Percentiles rank a stretch among this genome's conserved stretches.
These are phyloP conservation scores for Neodidymelliopsis sp. DNA, from an alignment of 2,329 filamentous ascomycete species.

Conservation along the genomic window DNA sequence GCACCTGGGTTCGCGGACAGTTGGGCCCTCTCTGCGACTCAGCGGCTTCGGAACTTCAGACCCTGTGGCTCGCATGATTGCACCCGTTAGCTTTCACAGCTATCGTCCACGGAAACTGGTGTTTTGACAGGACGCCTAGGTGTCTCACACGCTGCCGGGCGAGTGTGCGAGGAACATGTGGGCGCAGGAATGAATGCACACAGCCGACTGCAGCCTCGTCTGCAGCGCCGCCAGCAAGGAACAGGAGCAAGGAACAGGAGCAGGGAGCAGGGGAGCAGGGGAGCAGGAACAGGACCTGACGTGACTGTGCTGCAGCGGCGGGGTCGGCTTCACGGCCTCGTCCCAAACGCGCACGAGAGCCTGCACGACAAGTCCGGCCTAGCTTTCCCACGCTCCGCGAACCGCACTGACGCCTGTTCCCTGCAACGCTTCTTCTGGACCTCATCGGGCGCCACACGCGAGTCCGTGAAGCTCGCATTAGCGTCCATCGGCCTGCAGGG, in stretches of 20 bases:
- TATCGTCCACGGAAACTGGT: conserved; percentile 20
- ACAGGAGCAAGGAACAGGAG: too few relatives aligned
- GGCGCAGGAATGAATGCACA: conserved; percentile 8
- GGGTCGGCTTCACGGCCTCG: too few relatives aligned
- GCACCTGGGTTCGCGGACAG: conserved; percentile 12
- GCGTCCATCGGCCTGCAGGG: conserved; percentile 29
- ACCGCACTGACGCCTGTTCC: too few relatives aligned
- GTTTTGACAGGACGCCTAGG: conserved; percentile 15
- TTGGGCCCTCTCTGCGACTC: conserved; percentile 20
- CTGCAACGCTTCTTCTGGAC: conserved; percentile 19
- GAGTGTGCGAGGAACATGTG: conserved; percentile 2
- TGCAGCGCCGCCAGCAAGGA: neutral
- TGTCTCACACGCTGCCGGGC: conserved; percentile 24
- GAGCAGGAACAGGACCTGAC: too few relatives aligned
- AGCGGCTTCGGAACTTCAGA: conserved; percentile 21
- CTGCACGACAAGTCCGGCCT: conserved; percentile 15
- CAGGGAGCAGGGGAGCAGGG: too few relatives aligned
- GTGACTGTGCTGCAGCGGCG: conserved; percentile 11
- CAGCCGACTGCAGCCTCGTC: conserved; percentile 8
- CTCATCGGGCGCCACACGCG: conserved; percentile 21
- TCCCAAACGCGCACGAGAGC: conserved; percentile 6
- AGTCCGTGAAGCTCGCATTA: conserved; percentile 25
- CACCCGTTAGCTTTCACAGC: conserved; percentile 17
- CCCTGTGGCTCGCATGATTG: conserved; percentile 17
- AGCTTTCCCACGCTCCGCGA: conserved; percentile 19